Evolutionary conservation across 163 green algal species (phyloP).

Genomic region (Trebouxia gelatinosa): DNA sequence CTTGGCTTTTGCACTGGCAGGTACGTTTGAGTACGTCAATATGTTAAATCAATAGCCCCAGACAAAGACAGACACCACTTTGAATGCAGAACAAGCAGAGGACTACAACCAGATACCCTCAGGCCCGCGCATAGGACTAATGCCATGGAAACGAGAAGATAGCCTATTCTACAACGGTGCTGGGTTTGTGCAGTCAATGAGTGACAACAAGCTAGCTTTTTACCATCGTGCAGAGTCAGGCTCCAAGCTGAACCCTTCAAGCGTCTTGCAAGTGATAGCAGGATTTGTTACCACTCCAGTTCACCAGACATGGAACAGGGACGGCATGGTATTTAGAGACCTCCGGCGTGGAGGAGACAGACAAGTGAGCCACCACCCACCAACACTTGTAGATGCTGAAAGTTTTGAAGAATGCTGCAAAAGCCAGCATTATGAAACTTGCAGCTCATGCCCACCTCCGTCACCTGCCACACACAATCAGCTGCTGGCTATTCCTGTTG

Average conservation of each 20-base stretch:
- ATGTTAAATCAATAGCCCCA: too few species aligned
- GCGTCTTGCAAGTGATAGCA: not conserved
- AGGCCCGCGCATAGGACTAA: not conserved
- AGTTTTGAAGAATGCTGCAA: too few species aligned
- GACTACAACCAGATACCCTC: not conserved
- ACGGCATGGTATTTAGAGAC: not conserved
- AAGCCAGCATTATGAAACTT: too few species aligned
- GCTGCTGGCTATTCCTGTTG: too few species aligned
- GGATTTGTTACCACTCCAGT: not conserved
- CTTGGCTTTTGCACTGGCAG: conserved; percentile 10
- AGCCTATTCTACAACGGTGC: not conserved
- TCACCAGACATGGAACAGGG: not conserved
- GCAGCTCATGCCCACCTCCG: too few species aligned
- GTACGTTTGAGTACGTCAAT: too few species aligned
- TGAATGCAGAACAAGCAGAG: too few species aligned
- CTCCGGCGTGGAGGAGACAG: not conserved
- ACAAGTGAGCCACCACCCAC: not conserved
- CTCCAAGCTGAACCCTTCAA: not conserved
- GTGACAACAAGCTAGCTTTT: not conserved
- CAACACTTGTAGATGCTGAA: too few species aligned
- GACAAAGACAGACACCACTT: too few species aligned
- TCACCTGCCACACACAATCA: too few species aligned
- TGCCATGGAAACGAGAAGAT: not conserved
- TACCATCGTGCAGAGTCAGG: conserved; percentile 1
- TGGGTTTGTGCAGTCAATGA: conserved; percentile 9